A percentile compares a stretch with the other conserved stretches of the same genome.
Conservation (phyloP, 164 flowering plant genomes). For the Cinnamomum micranthum region DNA sequence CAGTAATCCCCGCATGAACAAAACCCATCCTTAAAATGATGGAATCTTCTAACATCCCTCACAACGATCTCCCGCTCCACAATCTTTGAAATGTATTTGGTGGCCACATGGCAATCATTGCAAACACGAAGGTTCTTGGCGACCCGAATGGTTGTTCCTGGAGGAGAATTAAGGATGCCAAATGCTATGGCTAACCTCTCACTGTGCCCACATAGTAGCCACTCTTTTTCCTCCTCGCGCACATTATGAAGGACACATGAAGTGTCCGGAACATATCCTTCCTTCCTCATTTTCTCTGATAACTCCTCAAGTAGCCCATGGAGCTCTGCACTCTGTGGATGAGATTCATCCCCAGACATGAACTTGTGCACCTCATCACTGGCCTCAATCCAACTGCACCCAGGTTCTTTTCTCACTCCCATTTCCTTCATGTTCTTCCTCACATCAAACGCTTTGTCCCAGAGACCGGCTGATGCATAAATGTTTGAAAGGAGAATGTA, state of each 20-base stretch:
- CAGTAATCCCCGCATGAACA: constrained; percentile 91
- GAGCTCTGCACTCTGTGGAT: constrained; percentile 52
- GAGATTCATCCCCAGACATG: constrained; percentile 62
- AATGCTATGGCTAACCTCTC: constrained; percentile 83
- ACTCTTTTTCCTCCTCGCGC: constrained; percentile 70
- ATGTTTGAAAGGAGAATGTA: constrained; percentile 75
- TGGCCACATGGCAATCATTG: constrained; percentile 73
- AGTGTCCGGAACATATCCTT: constrained; percentile 77
- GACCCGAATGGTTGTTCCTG: constrained; percentile 67
- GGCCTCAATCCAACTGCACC: constrained; percentile 82
- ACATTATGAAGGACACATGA: constrained; percentile 84
- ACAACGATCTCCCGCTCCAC: constrained; percentile 60
- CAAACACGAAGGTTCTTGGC: constrained; percentile 86
- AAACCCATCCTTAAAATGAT: constrained; percentile 66
- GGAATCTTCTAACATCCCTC: constrained; percentile 75
- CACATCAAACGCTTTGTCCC: constrained; percentile 64
- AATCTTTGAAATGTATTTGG: constrained; percentile 68
- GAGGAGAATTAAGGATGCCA: constrained; percentile 70
- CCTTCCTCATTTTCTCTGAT: constrained; percentile 53
- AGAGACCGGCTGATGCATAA: constrained; percentile 66
- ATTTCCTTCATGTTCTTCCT: constrained; percentile 57
- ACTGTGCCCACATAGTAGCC: constrained; percentile 72
- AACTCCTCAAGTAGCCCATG: constrained; percentile 44
- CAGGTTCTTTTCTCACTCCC: constrained; percentile 80
- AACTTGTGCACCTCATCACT: constrained; percentile 62